These are phyloP conservation scores for Aspergillus olivimuriae DNA, from an alignment of 495 filamentous ascomycete species.

Conservation along the genomic window DNA sequence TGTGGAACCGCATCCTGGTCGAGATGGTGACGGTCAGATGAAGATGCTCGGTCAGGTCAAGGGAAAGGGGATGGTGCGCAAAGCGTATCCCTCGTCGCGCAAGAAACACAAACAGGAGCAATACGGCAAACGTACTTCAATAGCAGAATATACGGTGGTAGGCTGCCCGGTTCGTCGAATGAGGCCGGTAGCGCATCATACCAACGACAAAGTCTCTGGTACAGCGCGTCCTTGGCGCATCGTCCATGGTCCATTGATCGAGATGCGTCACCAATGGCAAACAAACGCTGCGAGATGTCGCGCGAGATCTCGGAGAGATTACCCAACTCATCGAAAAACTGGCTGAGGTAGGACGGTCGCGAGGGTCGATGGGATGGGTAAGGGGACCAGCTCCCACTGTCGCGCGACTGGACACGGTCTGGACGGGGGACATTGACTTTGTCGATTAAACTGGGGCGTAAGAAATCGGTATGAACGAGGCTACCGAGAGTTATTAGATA, in stretches of 20 bases:
- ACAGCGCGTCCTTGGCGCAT: constrained; percentile 26
- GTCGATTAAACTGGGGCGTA: constrained; percentile 31
- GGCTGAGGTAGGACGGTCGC: constrained; percentile 25
- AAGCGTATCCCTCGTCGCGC: not conserved
- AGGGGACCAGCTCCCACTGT: constrained; percentile 32
- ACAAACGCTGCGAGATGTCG: constrained; percentile 37
- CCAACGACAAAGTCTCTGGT: constrained; percentile 29
- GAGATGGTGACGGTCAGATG: too few relatives aligned
- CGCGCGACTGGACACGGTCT: constrained; percentile 10
- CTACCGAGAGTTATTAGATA: constrained; percentile 13
- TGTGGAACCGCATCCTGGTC: constrained; percentile 35
- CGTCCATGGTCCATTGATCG: constrained; percentile 10
- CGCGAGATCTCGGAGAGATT: constrained; percentile 35
- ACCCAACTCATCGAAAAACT: constrained; percentile 36
- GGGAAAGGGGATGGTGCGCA: too few relatives aligned
- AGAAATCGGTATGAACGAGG: constrained; percentile 36
- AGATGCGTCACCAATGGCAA: constrained; percentile 12
- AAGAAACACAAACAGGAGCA: not conserved
- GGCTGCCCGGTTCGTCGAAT: constrained; percentile 18
- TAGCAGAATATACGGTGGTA: constrained; percentile 35
- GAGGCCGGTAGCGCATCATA: constrained; percentile 24
- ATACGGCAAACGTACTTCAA: constrained; percentile 21
- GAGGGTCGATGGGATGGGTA: constrained; percentile 33
- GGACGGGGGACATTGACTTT: constrained; percentile 30
- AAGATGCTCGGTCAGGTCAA: not conserved